phyloP scores from a whole-genome alignment of 805 yeast genomes.

The Wickerhamiella lipophila region DNA sequence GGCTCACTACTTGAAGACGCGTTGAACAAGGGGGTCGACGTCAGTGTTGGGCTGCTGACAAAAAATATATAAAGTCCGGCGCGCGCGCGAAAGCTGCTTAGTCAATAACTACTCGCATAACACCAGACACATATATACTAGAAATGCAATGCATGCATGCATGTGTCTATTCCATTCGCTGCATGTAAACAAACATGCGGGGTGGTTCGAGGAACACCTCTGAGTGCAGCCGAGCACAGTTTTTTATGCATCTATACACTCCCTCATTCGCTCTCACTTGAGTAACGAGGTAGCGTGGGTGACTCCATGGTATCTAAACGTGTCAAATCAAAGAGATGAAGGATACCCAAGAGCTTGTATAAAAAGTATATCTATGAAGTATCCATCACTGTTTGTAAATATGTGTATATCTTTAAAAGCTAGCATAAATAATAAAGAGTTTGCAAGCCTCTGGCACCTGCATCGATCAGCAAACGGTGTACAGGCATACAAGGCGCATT shows the following conservation, averaged over 20 bases:
- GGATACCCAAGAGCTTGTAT: too few species aligned
- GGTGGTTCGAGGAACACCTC: not conserved
- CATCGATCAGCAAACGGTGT: not conserved
- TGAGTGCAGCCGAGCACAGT: not conserved
- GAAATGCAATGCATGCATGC: not conserved
- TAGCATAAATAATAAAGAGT: too few species aligned
- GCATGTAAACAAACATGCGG: slow-evolving; percentile 11
- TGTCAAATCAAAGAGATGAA: too few species aligned
- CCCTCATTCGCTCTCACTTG: too few species aligned
- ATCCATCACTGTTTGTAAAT: too few species aligned
- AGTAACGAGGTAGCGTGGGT: too few species aligned
- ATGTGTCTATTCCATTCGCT: not conserved
- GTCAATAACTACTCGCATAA: not conserved
- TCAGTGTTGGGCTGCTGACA: not conserved
- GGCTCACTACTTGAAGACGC: not conserved
- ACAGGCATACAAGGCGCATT: not conserved
- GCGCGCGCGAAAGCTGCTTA: slow-evolving; percentile 3
- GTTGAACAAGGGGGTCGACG: not conserved
- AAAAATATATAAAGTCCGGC: not conserved
- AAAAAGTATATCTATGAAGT: too few species aligned
- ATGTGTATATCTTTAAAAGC: too few species aligned
- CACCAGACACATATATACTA: not conserved
- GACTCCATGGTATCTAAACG: too few species aligned
- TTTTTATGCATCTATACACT: too few species aligned
- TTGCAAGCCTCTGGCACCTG: not conserved